Conservation (phyloP, 2,329 filamentous ascomycete genomes). For the Botrytis galanthina region DNA sequence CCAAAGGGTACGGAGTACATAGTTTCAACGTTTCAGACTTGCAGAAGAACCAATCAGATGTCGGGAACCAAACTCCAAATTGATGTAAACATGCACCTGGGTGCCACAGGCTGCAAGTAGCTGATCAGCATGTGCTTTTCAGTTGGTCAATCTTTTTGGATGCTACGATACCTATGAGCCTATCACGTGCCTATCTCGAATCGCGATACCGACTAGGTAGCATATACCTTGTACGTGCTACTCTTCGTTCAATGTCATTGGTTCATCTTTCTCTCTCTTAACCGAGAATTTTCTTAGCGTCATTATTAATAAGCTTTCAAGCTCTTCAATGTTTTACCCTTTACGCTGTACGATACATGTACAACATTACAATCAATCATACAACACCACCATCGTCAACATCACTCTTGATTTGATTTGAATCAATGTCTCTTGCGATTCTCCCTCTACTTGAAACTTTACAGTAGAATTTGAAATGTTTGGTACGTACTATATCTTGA, state of each 20-base stretch:
- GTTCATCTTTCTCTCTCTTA: background rate
- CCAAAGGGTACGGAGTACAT: background rate
- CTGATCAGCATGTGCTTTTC: constrained; percentile 12
- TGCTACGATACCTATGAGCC: background rate
- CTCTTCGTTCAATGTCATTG: background rate
- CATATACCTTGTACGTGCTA: background rate
- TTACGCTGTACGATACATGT: background rate
- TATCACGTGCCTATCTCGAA: too few relatives aligned
- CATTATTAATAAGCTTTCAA: background rate
- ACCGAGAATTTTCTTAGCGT: background rate
- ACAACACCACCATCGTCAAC: background rate
- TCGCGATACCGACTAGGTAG: too few relatives aligned
- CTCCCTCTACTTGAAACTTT: background rate
- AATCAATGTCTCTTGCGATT: background rate
- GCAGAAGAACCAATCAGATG: constrained; percentile 2
- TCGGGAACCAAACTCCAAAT: too few relatives aligned
- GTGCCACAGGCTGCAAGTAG: background rate
- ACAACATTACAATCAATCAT: background rate
- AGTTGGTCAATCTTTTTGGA: background rate
- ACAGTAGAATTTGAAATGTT: constrained; percentile 10
- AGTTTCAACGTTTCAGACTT: constrained; percentile 13
- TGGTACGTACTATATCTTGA: constrained; percentile 13
- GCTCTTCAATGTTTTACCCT: background rate
- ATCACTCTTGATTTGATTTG: background rate
- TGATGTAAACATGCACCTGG: background rate